Percentiles rank a stretch among this genome's conserved stretches.
These are phyloP conservation scores for Stereocaulon alpinum DNA, from an alignment of 495 filamentous ascomycete genomes.

Conservation along the genomic window DNA sequence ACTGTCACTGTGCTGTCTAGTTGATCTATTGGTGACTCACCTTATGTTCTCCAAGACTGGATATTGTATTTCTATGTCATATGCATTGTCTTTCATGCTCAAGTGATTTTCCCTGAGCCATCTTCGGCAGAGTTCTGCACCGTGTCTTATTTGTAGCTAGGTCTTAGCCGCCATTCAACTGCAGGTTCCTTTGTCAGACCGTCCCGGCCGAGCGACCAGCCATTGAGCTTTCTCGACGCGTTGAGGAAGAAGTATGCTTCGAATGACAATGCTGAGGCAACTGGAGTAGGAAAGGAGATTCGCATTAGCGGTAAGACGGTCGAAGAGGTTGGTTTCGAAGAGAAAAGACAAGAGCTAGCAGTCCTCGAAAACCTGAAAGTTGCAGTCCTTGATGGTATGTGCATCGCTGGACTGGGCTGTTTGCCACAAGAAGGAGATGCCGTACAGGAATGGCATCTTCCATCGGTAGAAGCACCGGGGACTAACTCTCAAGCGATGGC, in stretches of 20 bases:
- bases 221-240: slow-evolving; percentile 66
- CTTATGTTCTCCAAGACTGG: neutral
- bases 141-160: slow-evolving; percentile 29
- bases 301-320: slow-evolving; percentile 75
- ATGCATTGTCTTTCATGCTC: too few species aligned
- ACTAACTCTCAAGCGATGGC: slow-evolving; percentile 32
- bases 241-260: slow-evolving; percentile 73
- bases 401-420: slow-evolving; percentile 38
- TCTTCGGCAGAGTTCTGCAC: too few species aligned
- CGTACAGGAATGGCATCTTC: too few species aligned
- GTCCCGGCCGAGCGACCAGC: slow-evolving; percentile 53
- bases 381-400: slow-evolving; percentile 68
- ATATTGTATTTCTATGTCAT: neutral
- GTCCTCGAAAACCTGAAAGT: slow-evolving; percentile 66
- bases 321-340: slow-evolving; percentile 93
- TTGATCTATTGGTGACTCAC: slow-evolving; percentile 11
- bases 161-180: slow-evolving; percentile 52
- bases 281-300: slow-evolving; percentile 36
- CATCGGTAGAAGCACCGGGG: slow-evolving; percentile 24
- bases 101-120: too few species aligned
- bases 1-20: neutral
- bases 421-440: neutral
- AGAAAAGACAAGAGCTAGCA: slow-evolving; percentile 70
- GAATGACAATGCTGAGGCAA: slow-evolving; percentile 26
- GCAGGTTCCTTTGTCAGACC: slow-evolving; percentile 82